phyloP scores from a whole-genome alignment of 2,329 filamentous ascomycete genomes.

The Falciphora oryzae region DNA sequence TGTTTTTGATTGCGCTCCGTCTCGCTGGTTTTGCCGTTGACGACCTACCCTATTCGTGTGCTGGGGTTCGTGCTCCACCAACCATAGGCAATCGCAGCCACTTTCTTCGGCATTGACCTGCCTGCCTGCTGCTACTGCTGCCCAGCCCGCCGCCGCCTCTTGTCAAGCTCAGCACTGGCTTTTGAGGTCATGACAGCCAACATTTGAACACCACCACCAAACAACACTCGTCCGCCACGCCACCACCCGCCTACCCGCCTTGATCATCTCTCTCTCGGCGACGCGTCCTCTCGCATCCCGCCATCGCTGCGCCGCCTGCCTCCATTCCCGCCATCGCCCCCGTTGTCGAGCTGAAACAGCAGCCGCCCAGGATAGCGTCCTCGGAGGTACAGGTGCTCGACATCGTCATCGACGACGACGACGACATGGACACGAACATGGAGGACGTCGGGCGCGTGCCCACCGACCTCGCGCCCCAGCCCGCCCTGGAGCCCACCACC shows the following conservation, averaged over 20 bases:
- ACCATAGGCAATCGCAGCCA: background rate
- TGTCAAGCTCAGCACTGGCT: background rate
- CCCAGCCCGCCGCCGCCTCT: background rate
- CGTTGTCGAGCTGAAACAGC: background rate
- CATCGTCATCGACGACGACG: background rate
- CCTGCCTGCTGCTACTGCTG: background rate
- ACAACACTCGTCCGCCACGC: background rate
- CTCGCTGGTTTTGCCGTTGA: background rate
- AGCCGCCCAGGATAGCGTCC: background rate
- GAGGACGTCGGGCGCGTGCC: slow-evolving; percentile 90
- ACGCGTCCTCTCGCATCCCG: background rate
- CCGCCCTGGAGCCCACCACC: slow-evolving; percentile 69
- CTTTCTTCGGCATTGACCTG: background rate
- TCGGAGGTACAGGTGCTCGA: background rate
- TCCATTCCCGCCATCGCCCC: background rate
- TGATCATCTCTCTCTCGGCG: background rate
- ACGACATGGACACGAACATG: slow-evolving; percentile 92
- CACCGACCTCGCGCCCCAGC: slow-evolving; percentile 66
- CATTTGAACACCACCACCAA: background rate
- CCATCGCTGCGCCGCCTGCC: background rate
- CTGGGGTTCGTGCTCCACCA: background rate
- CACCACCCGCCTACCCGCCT: background rate
- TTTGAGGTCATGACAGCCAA: background rate
- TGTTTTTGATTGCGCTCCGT: background rate
- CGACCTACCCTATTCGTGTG: background rate